These are phyloP conservation scores for Garcileccinum viscosum DNA, from an alignment of 1,284 basidiomycete genomes.

Conservation along the genomic window DNA sequence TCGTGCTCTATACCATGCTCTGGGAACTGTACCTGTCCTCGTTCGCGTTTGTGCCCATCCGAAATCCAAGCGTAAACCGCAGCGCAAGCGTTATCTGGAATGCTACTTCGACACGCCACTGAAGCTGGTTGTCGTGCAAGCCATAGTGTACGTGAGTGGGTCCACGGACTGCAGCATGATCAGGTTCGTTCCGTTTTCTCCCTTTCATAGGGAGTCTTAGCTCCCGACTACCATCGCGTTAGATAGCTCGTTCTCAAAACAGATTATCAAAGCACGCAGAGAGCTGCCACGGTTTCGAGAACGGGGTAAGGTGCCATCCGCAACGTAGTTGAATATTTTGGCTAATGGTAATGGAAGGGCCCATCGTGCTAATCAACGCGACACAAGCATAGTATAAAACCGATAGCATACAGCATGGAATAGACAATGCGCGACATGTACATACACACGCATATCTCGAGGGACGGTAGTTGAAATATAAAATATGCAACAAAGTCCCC, in stretches of 20 bases:
- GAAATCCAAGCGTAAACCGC: background rate
- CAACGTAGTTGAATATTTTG: constrained; percentile 36
- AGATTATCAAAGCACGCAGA: constrained; percentile 31
- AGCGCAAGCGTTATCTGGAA: background rate
- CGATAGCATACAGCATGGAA: no score
- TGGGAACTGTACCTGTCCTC: constrained; percentile 28
- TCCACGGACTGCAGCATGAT: constrained; percentile 45
- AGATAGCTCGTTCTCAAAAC: constrained; percentile 35
- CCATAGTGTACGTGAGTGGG: constrained; percentile 32
- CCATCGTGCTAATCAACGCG: no score
- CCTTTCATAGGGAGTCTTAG: background rate
- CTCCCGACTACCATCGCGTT: background rate
- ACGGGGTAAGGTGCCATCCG: no score
- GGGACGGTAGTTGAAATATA: no score
- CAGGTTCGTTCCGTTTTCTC: constrained; percentile 38
- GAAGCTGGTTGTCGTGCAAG: constrained; percentile 52
- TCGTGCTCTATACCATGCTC: background rate
- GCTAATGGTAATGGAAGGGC: constrained; percentile 20
- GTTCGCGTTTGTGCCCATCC: background rate
- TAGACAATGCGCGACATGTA: constrained; percentile 43
- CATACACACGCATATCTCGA: constrained; percentile 35
- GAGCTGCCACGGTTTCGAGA: constrained; percentile 17
- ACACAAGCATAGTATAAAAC: no score
- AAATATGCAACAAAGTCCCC: no score
- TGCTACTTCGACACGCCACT: background rate